phyloP scores from a whole-genome alignment of 1,139 yeast species.

The Geotrichum klebahnii region DNA sequence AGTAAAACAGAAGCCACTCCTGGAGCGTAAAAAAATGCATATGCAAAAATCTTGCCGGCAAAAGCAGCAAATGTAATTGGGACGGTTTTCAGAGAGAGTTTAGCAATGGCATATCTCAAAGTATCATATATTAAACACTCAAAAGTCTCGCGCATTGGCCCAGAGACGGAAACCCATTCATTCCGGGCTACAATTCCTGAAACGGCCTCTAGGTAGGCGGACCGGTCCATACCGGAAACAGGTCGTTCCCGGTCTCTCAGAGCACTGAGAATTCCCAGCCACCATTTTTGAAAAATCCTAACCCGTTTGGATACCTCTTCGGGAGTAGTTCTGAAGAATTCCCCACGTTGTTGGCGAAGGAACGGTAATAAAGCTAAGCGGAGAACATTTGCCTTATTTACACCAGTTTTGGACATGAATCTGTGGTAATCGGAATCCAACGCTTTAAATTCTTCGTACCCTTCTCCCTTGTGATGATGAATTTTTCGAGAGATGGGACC shows the following conservation, averaged over 20 bases:
- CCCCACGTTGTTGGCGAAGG: conserved; percentile 42
- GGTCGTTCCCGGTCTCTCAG: conserved; percentile 38
- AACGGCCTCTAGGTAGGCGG: conserved; percentile 70
- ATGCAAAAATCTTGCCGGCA: conserved; percentile 75
- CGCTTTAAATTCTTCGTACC: conserved; percentile 27
- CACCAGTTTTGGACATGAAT: conserved; percentile 47
- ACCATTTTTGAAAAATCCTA: conserved; percentile 56
- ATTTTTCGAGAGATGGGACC: too few relatives aligned
- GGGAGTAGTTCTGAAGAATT: conserved; percentile 21
- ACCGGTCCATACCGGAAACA: conserved; percentile 52
- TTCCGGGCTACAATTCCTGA: conserved; percentile 59
- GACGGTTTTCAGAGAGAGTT: conserved; percentile 52
- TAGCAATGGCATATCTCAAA: conserved; percentile 51
- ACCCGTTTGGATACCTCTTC: conserved; percentile 28
- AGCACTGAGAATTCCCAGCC: conserved; percentile 52
- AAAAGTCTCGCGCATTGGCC: not conserved
- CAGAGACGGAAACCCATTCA: conserved; percentile 50
- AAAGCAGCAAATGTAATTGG: conserved; percentile 65
- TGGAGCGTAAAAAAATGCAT: conserved; percentile 57
- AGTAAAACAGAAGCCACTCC: conserved; percentile 60
- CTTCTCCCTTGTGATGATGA: conserved; percentile 10
- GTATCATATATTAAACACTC: conserved; percentile 45
- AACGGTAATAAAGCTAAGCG: conserved; percentile 66
- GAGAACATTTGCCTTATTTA: conserved; percentile 60
- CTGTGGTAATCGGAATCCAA: conserved; percentile 31